These are phyloP conservation scores for Pestalotiopsis sp. DNA, from an alignment of 2,329 filamentous ascomycete species.

Conservation along the genomic window DNA sequence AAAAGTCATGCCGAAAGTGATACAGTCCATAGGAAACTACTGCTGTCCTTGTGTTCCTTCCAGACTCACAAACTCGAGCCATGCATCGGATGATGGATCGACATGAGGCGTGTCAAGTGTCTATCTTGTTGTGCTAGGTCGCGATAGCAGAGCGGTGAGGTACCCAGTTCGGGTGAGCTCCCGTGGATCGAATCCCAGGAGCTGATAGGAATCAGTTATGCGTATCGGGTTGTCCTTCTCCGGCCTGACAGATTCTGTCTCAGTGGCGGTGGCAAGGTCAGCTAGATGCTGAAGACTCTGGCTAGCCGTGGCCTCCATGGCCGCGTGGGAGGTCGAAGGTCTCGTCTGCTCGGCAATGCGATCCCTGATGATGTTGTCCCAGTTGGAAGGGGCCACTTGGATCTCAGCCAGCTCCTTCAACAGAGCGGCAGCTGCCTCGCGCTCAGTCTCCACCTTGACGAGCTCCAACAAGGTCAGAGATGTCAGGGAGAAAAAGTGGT, in stretches of 20 bases:
- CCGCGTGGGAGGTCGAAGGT: constrained; percentile 36
- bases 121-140: constrained; percentile 21
- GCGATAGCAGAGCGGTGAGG: constrained; percentile 32
- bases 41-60: no score
- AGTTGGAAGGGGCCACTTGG: constrained; percentile 50
- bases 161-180: constrained; percentile 41
- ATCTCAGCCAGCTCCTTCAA: constrained; percentile 60
- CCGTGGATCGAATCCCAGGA: constrained; percentile 44
- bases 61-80: no score
- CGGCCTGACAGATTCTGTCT: constrained; percentile 23
- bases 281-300: constrained; percentile 64
- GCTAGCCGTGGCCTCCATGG: constrained; percentile 45
- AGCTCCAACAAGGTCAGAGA: constrained; percentile 65
- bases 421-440: constrained; percentile 58
- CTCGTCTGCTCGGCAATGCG: constrained; percentile 48
- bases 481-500: constrained; percentile 66
- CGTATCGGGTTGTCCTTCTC: constrained; percentile 26
- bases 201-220: constrained; percentile 40
- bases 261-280: constrained; percentile 53
- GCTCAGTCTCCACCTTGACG: constrained; percentile 54
- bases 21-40: background rate
- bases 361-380: constrained; percentile 59
- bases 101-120: background rate
- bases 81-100: no score
- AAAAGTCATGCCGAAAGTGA: background rate